Base-by-base conservation (phyloP, 257 asterid species). In the Salvia rosmarinus region DNA sequence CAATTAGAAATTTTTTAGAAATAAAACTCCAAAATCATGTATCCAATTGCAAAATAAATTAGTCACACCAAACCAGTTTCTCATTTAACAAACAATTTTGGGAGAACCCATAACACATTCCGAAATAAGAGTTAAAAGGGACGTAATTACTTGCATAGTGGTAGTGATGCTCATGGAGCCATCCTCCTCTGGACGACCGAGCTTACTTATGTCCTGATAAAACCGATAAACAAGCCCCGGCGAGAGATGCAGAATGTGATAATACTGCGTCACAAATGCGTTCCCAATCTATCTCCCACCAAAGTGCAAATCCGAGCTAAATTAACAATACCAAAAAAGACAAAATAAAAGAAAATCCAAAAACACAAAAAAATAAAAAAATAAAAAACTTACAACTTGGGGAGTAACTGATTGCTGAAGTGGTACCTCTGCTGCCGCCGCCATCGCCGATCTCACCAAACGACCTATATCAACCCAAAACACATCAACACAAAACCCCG, bases 201-300 rank as follows among this genome's bases (percentile, higher is more conserved):
- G 89, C 88, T 84, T 89, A 70, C 99, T 95, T 23, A 64, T 73
- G 50, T 95, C 97, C 85, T 91, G 96, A 81, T 91, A 95, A 84
- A 95, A 95, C 72, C 89, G 86, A 72, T 76, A 44, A 20, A 87
- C 98, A 2, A 84, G 87, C 68, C 78, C 94, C 1, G 99, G 99
- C 8, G 96, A 88, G 68, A 79, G 85, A 70, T 88, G 90, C 81
- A 89, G 85, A 74, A 95, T 85, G 68, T 88, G 95, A 78, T 95
- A 95, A 67, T 95, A 95, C 80, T 95, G 98, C 82, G 87, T 87
- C 71, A 88, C 98, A 75, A 95, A 95, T 16, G 98, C 99, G 63
- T 91, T 89, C 4, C 91, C 99, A 50, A 95, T 96, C 99, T 95
- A 78, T 20, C 3, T 50, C 28, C 55, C 66, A 69, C 50, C 47